Conservation (phyloP, 2,329 filamentous ascomycete genomes). For the Stachybotrys chartarum region DNA sequence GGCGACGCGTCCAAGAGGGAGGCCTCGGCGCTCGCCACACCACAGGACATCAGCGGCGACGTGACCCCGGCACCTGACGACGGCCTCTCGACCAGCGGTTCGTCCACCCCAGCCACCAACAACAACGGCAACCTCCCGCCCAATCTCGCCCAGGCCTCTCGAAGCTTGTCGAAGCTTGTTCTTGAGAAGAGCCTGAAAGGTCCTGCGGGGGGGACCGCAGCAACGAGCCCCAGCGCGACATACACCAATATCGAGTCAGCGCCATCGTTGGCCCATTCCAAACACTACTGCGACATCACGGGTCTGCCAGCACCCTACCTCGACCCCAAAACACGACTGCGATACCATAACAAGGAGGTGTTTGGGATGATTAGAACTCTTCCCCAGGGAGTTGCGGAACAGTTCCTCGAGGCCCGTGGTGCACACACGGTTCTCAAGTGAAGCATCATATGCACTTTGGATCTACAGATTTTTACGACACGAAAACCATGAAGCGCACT, state of each 20-base stretch:
- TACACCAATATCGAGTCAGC: slow-evolving; percentile 97
- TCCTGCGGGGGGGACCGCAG: slow-evolving; percentile 13
- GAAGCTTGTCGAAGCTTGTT: slow-evolving; percentile 79
- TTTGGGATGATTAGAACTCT: slow-evolving; percentile 77
- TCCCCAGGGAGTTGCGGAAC: slow-evolving; percentile 76
- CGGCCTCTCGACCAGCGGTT: slow-evolving; percentile 49
- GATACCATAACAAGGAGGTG: slow-evolving; percentile 90
- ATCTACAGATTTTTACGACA: neutral
- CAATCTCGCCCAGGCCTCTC: slow-evolving; percentile 84
- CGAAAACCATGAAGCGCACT: slow-evolving; percentile 2
- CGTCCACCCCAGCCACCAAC: slow-evolving; percentile 45
- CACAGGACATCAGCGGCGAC: slow-evolving; percentile 68
- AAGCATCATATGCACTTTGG: slow-evolving; percentile 6
- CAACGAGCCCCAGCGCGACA: slow-evolving; percentile 62
- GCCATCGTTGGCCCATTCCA: slow-evolving; percentile 76
- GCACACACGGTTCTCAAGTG: slow-evolving; percentile 93
- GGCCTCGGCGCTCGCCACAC: slow-evolving; percentile 75
- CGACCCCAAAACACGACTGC: slow-evolving; percentile 87
- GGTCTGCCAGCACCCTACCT: slow-evolving; percentile 86
- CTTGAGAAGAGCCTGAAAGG: slow-evolving; percentile 68
- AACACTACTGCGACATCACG: slow-evolving; percentile 93
- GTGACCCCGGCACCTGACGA: slow-evolving; percentile 55
- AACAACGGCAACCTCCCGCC: slow-evolving; percentile 37
- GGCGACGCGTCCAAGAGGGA: slow-evolving; percentile 83
- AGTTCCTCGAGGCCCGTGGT: slow-evolving; percentile 81